Percentiles rank a stretch among this genome's conserved stretches.
Evolutionary conservation across 345 rosid genomes (phyloP).

Genomic region (Bretschneidera sinensis): DNA sequence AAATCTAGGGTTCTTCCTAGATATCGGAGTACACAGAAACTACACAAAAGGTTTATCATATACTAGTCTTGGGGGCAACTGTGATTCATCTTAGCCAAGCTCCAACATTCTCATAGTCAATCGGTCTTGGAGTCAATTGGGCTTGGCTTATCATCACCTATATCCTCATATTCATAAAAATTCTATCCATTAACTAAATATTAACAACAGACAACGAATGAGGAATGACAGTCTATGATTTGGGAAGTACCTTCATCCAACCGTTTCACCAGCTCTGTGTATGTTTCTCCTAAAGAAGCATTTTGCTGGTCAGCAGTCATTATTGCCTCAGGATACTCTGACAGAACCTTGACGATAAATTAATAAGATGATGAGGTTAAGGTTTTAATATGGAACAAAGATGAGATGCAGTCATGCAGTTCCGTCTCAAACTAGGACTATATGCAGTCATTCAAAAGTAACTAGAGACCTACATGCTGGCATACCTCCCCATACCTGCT

Average conservation of each 20-base stretch:
- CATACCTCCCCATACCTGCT: slow-evolving; percentile 97
- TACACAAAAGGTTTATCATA: background rate
- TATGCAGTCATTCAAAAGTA: slow-evolving; percentile 1
- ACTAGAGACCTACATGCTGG: slow-evolving; percentile 21
- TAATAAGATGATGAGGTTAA: slow-evolving; percentile 16
- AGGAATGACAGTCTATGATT: slow-evolving; percentile 12
- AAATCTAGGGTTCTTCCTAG: background rate
- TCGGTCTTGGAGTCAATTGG: background rate
- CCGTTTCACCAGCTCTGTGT: slow-evolving; percentile 46
- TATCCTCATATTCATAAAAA: background rate
- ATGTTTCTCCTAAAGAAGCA: slow-evolving; percentile 68
- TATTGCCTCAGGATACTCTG: slow-evolving; percentile 81
- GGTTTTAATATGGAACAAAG: slow-evolving; percentile 8
- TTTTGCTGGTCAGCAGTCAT: slow-evolving; percentile 55
- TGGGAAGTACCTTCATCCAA: slow-evolving; percentile 65
- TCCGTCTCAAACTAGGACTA: background rate
- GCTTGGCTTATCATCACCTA: background rate
- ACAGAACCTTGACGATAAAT: slow-evolving; percentile 52
- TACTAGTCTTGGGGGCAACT: background rate
- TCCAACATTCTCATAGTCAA: background rate
- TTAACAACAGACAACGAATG: slow-evolving; percentile 9
- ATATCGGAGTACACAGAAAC: background rate
- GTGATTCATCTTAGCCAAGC: no score
- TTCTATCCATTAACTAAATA: slow-evolving; percentile 8
- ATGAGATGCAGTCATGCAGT: slow-evolving; percentile 6